Base-by-base conservation (phyloP, 441 rosid species). In the Populus hybrid region DNA sequence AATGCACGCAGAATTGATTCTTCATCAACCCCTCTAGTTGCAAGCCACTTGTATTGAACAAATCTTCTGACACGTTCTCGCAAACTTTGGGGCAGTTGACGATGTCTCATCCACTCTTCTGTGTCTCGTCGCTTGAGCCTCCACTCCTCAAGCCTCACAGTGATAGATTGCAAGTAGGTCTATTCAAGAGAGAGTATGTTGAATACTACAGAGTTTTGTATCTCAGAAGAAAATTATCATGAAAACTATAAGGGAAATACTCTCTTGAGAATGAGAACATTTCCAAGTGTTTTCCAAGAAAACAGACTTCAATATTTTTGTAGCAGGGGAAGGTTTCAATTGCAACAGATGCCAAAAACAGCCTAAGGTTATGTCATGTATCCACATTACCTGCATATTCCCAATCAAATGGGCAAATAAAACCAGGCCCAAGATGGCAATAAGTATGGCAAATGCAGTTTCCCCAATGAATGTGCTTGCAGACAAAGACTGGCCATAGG, bases 161-260 rank as follows among this genome's bases (percentile, higher is more conserved):
- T 95, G 81, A 91, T 90, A n/a, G 99, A 95, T 86, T 95, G 98
- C 88, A 95, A 82, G 86, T 95, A 95, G 21, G 97, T 90, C 99
- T 91, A 73, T 16, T 46, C 14, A 61, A 66, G 38, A 73, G 8
- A 46, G 1, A 38, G n/a, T 70, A 74, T 68, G 28, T 73, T 71
- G 42, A 46, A 24, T 12, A 70, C 38, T 6, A 24, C 28, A 46
- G 67, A 67, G 46, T 40, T 40, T 10, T 10, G 11, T 10, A 61
- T 61, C 21, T 21, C 66, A 61, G 26, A 61, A 23, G 26, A 61
- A 61, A 61, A 9, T 61, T 23, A 61, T 21, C 66, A 61, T 61
- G 24, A 9, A 21, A 21, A n/a, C 24, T 61, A 4, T 0, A 9
- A 21, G 66, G 66, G 23, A 61, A 61, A 61, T 61, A 61, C 12